Conservation (phyloP, 2,329 filamentous ascomycete genomes). For the Trichoderma brevicompactum region DNA sequence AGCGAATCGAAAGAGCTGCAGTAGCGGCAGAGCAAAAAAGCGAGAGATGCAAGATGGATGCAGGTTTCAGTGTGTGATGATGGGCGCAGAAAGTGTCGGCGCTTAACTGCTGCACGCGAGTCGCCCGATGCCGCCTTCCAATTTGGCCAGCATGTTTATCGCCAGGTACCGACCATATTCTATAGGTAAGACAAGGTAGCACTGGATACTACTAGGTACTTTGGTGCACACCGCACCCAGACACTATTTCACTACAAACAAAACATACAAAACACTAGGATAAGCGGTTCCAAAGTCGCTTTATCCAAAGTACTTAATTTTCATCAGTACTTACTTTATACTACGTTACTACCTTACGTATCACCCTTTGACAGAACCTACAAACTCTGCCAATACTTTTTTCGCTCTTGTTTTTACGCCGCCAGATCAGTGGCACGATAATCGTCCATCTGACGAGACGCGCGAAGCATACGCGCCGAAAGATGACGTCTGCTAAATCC, state of each 20-base stretch:
- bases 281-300: too few relatives aligned
- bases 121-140: slow-evolving; percentile 6
- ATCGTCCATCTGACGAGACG: not conserved
- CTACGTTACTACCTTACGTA: too few relatives aligned
- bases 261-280: too few relatives aligned
- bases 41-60: slow-evolving; percentile 8
- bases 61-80: slow-evolving; percentile 24
- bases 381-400: too few relatives aligned
- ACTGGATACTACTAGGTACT: not conserved
- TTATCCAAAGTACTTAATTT: too few relatives aligned
- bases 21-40: not conserved
- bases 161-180: not conserved
- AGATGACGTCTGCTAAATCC: not conserved
- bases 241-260: too few relatives aligned
- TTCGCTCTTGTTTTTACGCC: too few relatives aligned
- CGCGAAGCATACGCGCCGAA: not conserved
- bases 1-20: slow-evolving; percentile 14
- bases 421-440: too few relatives aligned
- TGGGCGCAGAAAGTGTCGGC: slow-evolving; percentile 9
- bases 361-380: too few relatives aligned
- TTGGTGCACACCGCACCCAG: too few relatives aligned
- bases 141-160: not conserved
- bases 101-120: slow-evolving; percentile 21
- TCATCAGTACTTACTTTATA: too few relatives aligned
- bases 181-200: too few relatives aligned